These are phyloP conservation scores for Tuber brumale DNA, from an alignment of 495 filamentous ascomycete genomes.

Conservation along the genomic window DNA sequence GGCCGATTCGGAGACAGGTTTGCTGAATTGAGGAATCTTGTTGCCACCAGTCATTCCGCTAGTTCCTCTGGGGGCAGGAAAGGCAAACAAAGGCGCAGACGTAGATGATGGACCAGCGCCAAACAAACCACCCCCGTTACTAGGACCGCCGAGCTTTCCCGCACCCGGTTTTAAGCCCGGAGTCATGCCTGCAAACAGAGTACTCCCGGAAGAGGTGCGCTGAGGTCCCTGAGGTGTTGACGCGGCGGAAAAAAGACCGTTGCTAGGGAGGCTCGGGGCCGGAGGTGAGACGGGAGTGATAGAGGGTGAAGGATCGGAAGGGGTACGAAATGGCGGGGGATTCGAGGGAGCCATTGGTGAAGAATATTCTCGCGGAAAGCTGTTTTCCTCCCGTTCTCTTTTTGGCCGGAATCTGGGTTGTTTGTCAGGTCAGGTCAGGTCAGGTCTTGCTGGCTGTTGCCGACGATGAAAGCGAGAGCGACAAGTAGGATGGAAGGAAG, in stretches of 20 bases:
- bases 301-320: conserved; percentile 9
- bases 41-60: background rate
- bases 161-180: conserved; percentile 17
- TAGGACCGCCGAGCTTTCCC: background rate
- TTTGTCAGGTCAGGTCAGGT: background rate
- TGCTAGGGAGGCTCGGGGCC: conserved; percentile 24
- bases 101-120: background rate
- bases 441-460: background rate
- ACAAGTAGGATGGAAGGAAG: background rate
- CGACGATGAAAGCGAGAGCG: background rate
- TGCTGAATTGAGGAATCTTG: conserved; percentile 3
- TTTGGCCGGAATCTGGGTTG: background rate
- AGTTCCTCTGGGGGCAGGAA: background rate
- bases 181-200: conserved; percentile 37
- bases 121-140: conserved; percentile 14
- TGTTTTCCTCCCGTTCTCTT: background rate
- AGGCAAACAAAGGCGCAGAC: background rate
- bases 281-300: conserved; percentile 23
- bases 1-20: background rate
- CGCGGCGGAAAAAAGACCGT: conserved; percentile 37
- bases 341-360: conserved; percentile 21
- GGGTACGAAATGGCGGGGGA: conserved; percentile 24
- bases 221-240: conserved; percentile 25
- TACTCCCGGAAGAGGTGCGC: conserved; percentile 22
- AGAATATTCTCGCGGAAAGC: background rate